phyloP scores from a whole-genome alignment of 371 early-diverging fungal genomes.

The Mortierella sp. region DNA sequence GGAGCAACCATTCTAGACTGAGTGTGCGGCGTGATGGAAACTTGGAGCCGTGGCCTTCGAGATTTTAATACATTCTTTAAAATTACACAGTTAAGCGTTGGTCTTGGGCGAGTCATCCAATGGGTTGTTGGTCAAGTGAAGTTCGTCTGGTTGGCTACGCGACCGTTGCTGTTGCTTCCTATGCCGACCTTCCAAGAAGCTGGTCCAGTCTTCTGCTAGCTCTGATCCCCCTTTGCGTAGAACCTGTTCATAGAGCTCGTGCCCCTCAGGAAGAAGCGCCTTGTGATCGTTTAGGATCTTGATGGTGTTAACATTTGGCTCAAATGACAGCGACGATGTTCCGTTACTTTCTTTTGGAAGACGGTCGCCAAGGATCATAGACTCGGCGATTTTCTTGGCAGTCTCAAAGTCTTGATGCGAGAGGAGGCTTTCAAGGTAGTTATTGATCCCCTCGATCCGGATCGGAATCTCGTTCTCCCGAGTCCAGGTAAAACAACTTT shows the following conservation, averaged over 20 bases:
- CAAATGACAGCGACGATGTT: background rate
- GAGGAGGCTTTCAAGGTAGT: constrained; percentile 21
- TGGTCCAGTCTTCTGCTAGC: background rate
- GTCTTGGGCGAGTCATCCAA: too few species aligned
- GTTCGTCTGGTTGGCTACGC: too few species aligned
- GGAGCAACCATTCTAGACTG: too few species aligned
- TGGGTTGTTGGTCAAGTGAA: too few species aligned
- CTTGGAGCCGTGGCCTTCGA: too few species aligned
- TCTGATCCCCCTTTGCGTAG: constrained; percentile 1
- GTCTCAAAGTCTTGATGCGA: constrained; percentile 23
- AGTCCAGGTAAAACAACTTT: constrained; percentile 33
- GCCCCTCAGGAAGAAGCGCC: background rate
- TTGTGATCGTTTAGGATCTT: constrained; percentile 1
- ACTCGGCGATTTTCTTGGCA: background rate
- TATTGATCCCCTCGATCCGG: constrained; percentile 27
- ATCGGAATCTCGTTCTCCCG: constrained; percentile 29
- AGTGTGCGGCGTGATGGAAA: too few species aligned
- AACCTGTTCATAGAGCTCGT: background rate
- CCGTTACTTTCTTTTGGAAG: too few species aligned
- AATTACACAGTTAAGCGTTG: too few species aligned
- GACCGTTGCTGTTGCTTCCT: too few species aligned
- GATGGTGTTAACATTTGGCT: constrained; percentile 12
- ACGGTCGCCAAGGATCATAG: background rate
- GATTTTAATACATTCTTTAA: too few species aligned
- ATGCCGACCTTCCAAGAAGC: too few species aligned